Conservation (phyloP, 2,329 filamentous ascomycete species). For the Fusarium duplospermum region DNA sequence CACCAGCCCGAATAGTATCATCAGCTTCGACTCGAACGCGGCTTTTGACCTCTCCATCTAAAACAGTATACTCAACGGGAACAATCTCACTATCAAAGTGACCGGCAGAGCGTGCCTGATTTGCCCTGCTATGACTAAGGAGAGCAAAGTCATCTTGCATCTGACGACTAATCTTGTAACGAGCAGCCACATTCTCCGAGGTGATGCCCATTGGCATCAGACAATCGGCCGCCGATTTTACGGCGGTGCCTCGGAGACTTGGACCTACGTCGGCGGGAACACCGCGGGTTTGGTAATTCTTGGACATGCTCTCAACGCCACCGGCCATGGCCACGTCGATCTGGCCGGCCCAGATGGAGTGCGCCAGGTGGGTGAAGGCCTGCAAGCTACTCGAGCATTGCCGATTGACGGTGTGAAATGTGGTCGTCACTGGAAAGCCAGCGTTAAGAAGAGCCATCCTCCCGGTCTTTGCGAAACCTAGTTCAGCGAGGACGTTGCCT, state of each 20-base stretch:
- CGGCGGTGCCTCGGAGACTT: constrained; percentile 69
- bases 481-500: constrained; percentile 88
- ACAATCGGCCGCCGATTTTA: constrained; percentile 81
- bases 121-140: constrained; percentile 77
- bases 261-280: constrained; percentile 85
- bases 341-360: constrained; percentile 77
- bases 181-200: constrained; percentile 85
- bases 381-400: constrained; percentile 85
- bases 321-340: constrained; percentile 82
- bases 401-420: constrained; percentile 87
- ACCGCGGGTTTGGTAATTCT: constrained; percentile 83
- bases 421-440: constrained; percentile 76
- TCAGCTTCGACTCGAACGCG: constrained; percentile 71
- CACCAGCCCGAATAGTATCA: constrained; percentile 65
- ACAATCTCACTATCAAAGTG: constrained; percentile 82
- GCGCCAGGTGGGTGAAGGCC: constrained; percentile 79
- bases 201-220: constrained; percentile 95
- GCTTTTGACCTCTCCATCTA: neutral
- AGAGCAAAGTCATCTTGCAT: constrained; percentile 88
- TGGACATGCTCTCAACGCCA: constrained; percentile 95
- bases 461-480: constrained; percentile 88
- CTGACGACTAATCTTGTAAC: constrained; percentile 76
- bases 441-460: constrained; percentile 89
- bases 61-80: constrained; percentile 61
- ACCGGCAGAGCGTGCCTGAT: constrained; percentile 73